Base-by-base conservation (phyloP, 306 rosid species). In the Cicer yamashitae region DNA sequence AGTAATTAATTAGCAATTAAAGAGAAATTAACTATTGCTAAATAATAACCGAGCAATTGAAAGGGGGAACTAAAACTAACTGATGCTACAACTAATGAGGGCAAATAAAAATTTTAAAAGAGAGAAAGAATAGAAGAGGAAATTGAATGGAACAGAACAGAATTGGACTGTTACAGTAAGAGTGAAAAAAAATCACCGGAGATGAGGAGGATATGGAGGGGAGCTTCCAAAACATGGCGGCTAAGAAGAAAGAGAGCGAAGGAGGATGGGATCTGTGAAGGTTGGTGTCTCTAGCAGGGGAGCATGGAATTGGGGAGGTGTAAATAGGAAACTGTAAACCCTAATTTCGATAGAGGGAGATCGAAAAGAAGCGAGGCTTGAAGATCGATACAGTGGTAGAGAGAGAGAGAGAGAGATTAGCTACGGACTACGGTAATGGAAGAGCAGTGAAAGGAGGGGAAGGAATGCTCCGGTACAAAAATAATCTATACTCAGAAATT, bases 161-260 rank as follows among this genome's bases (percentile, higher is more conserved):
- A 75, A 53, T 60, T 37, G 17, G 9, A 58, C 30, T 20, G 14
- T 17, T 40, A 9, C 38, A 60, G 78, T 37, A 48, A 51, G 37
- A n/a, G 50, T 45, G 15, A 7, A 48, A 25, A 25, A 44, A 77
- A 91, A 89, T 88, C 66, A 94, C 98, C 20, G 98, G 98, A 3
- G 97, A 91, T 67, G 96, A 84, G 73, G 97, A 79, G 59, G 98
- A 91, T 34, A 94, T 86, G 74, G 98, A 75, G 11, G 97, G 85
- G 79, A 94, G 94, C 90, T 93, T 94, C 98, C 98, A 94, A 46
- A 94, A 94, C 98, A 94, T 94, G 89, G 12, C 70, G 94, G 73
- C 11, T n/a, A 12, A 53, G 71, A 15, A 79, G 70, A 44, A 20
- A 17, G 22, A 50, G 34, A 3, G 25, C 22, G 44, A 85, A 83